Conservation (phyloP, 305 asterid genomes). For the Fraxinus angustifolia region DNA sequence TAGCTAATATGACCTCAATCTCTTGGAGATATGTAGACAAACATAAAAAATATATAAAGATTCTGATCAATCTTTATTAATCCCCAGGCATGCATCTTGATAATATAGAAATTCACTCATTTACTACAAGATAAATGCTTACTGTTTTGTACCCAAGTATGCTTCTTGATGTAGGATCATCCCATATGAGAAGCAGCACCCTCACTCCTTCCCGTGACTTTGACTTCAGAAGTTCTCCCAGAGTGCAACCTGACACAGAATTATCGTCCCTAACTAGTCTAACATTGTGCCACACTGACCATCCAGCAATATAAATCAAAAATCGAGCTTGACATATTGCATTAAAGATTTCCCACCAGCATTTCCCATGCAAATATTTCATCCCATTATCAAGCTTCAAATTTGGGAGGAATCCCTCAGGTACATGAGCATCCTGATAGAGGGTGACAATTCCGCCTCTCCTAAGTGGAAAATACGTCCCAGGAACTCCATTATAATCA, state of each 20-base stretch:
- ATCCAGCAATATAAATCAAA: slow-evolving; percentile 81
- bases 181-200: slow-evolving; percentile 94
- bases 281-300: slow-evolving; percentile 98
- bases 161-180: slow-evolving; percentile 94
- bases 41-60: slow-evolving; percentile 18
- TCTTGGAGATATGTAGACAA: slow-evolving; percentile 3
- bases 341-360: slow-evolving; percentile 86
- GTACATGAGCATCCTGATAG: slow-evolving; percentile 98
- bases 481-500: slow-evolving; percentile 71
- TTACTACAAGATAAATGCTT: slow-evolving; percentile 33
- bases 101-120: background rate
- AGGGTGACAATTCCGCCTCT: slow-evolving; percentile 87
- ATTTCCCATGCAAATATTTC: slow-evolving; percentile 78
- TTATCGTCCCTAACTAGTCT: slow-evolving; percentile 78
- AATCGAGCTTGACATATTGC: slow-evolving; percentile 81
- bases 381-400: slow-evolving; percentile 69
- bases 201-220: slow-evolving; percentile 99
- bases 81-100: slow-evolving; percentile 7
- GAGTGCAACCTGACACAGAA: slow-evolving; percentile 49
- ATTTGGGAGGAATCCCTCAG: slow-evolving; percentile 74
- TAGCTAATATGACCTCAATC: background rate
- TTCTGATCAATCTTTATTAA: slow-evolving; percentile 1
- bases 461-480: slow-evolving; percentile 93
- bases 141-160: slow-evolving; percentile 89
- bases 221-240: slow-evolving; percentile 85